A percentile compares a stretch with the other conserved stretches of the same genome.
These are phyloP conservation scores for Talaromyces sp. DNA, from an alignment of 2,329 filamentous ascomycete genomes.

Conservation along the genomic window DNA sequence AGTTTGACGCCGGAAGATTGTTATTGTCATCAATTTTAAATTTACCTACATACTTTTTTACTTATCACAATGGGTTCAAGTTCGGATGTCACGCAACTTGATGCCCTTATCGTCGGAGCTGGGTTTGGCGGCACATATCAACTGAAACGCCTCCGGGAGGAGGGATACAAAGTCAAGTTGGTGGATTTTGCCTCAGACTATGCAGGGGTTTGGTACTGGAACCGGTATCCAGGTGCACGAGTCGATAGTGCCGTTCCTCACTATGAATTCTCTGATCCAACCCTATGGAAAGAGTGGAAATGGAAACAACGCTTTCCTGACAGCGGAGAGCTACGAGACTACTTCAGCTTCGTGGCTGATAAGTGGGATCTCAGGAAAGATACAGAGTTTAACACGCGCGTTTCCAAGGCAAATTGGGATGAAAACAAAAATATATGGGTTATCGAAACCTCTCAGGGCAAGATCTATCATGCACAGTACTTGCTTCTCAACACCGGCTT, in stretches of 20 bases:
- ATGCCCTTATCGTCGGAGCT: neutral
- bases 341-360: conserved; percentile 44
- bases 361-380: conserved; percentile 40
- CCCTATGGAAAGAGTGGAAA: conserved; percentile 41
- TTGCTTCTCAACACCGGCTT: conserved; percentile 42
- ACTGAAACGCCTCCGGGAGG: conserved; percentile 44
- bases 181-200: conserved; percentile 47
- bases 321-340: conserved; percentile 36
- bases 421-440: conserved; percentile 34
- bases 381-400: conserved; percentile 39
- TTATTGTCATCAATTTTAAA: too few relatives aligned
- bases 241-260: conserved; percentile 49
- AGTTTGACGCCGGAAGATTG: too few relatives aligned
- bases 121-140: conserved; percentile 37
- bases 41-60: too few relatives aligned
- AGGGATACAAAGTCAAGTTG: conserved; percentile 44
- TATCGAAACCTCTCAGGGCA: conserved; percentile 39
- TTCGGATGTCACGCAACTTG: neutral
- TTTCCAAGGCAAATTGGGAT: conserved; percentile 38
- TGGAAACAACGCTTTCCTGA: conserved; percentile 32
- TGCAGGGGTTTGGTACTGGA: conserved; percentile 50
- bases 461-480: conserved; percentile 34
- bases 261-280: conserved; percentile 50
- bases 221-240: conserved; percentile 47
- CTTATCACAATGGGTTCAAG: too few relatives aligned